Percentiles rank a stretch among this genome's conserved stretches.
Evolutionary conservation across 257 asterid species (phyloP).

Genomic region (Nicotiana obtusifolia): DNA sequence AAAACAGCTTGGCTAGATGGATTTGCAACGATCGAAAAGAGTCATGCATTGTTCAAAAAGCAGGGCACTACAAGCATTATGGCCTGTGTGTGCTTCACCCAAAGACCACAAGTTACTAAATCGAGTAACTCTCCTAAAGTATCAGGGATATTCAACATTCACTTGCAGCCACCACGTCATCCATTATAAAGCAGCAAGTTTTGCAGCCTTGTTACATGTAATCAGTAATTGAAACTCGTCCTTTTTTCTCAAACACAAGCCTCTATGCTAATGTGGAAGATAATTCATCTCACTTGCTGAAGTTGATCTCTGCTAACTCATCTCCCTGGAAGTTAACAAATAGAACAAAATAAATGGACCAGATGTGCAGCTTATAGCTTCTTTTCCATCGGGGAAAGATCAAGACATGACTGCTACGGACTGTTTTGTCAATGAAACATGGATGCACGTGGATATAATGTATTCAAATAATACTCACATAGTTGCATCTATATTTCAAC

Average conservation of each 20-base stretch:
- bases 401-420: background rate
- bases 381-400: background rate
- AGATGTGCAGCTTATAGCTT: background rate
- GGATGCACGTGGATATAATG: background rate
- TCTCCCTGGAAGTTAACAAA: background rate
- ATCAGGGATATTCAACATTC: background rate
- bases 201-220: background rate
- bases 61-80: background rate
- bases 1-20: background rate
- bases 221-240: background rate
- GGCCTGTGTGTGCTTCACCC: background rate
- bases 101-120: background rate
- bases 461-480: background rate
- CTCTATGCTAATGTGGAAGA: background rate
- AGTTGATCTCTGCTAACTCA: background rate
- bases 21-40: background rate
- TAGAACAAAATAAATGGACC: background rate
- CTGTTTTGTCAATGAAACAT: background rate
- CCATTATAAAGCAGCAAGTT: background rate
- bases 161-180: background rate
- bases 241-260: background rate
- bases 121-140: background rate
- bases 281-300: background rate
- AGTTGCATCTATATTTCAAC: background rate
- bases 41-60: background rate